Base-by-base conservation (phyloP, 495 filamentous ascomycete species). In the Talaromyces nanjingensis region DNA sequence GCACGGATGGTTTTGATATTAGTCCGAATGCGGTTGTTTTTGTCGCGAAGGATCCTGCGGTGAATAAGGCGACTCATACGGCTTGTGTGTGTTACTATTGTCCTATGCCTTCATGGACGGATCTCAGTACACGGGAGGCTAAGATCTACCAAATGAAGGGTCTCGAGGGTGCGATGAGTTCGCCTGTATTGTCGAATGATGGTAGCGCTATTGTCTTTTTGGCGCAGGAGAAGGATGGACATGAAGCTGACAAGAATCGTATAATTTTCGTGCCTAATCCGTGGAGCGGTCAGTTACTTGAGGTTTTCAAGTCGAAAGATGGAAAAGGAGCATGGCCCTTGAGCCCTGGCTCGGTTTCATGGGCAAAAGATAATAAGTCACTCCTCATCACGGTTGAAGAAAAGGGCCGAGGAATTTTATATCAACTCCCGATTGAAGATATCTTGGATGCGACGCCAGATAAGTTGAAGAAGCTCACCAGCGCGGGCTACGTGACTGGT, bases 171-270 rank as follows among this genome's bases (percentile, higher is more conserved):
- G 93, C 94, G 62, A 85, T 87, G 69, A 82, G 86, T 0, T 84
- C 80, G 6, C 93, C 93, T 1, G 83, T 87, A 4, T 89, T 96
- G 65, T 91, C 90, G 2, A 86, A 89, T 18, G 83, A 88, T 68
- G 91, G 90, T 1, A 82, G 79, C 58, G 82, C 81, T 55, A 83
- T 92, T 8, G 93, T 87, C n/a, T 92, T 97, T 65, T 84, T 92
- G 49, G 83, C 87, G 34, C 93, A 93, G 90, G 79, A 82, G 25
- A 78, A 86, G 65, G 85, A 89, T 67, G 91, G 91, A 24, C 97
- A 98, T 70, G 93, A 98, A 75, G 88, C 88, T 9, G 93, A 97
- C 77, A 90, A 91, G 73, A 89, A 92, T 56, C 81, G 90, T 4
- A 81, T 96, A 4, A 73, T 97, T 60, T 75, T 96, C 14, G 72